Conservation (phyloP, 352 stramenopile species). For the Globisporangium alternatum region DNA sequence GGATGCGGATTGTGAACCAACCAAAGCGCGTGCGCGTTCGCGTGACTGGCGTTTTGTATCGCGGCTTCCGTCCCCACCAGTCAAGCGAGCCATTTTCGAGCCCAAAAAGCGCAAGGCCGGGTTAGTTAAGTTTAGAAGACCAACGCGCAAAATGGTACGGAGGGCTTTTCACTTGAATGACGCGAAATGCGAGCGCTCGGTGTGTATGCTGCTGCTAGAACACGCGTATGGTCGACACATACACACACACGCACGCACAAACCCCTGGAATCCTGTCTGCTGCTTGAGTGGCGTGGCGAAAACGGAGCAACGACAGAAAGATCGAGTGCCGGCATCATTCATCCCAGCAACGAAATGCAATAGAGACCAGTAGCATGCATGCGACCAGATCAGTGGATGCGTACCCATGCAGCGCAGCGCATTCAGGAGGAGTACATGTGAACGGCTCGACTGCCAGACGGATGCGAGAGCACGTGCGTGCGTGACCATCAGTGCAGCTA, state of each 20-base stretch:
- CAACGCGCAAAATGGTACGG: conserved; percentile 82
- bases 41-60: conserved; percentile 36
- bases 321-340: background rate
- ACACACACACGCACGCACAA: background rate
- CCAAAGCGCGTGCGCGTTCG: conserved; percentile 20
- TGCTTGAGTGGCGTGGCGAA: background rate
- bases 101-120: conserved; percentile 14
- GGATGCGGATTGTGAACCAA: conserved; percentile 34
- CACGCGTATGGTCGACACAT: background rate
- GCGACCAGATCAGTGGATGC: background rate
- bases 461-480: no score
- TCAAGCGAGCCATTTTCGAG: conserved; percentile 28
- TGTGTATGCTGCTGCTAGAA: background rate
- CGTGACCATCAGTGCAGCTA: no score
- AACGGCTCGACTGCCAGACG: background rate
- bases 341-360: background rate
- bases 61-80: conserved; percentile 22
- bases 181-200: background rate
- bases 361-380: background rate
- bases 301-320: background rate
- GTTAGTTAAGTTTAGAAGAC: conserved; percentile 90
- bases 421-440: no score
- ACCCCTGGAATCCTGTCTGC: background rate
- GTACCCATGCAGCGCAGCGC: no score
- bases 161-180: conserved; percentile 12